phyloP scores from a whole-genome alignment of 2,329 filamentous ascomycete genomes.

The Hypoxylon sp. region DNA sequence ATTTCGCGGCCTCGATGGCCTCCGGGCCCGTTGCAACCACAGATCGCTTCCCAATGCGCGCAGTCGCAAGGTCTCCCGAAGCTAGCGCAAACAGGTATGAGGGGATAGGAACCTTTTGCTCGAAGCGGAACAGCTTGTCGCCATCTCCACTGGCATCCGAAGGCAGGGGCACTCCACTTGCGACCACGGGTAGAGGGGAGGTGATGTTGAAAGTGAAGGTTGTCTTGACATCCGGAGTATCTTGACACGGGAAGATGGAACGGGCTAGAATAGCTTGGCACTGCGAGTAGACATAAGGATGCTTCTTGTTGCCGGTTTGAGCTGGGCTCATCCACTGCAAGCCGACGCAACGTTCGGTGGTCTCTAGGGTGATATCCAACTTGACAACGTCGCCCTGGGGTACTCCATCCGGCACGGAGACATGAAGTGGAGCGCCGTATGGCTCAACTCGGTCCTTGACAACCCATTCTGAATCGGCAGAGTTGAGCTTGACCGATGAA shows the following conservation, averaged over 20 bases:
- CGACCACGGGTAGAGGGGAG: conserved; percentile 90
- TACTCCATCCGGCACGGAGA: conserved; percentile 71
- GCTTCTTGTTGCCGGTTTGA: conserved; percentile 95
- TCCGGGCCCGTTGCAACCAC: conserved; percentile 90
- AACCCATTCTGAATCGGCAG: conserved; percentile 75
- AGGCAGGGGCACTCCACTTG: conserved; percentile 79
- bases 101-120: conserved; percentile 93
- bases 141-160: conserved; percentile 63
- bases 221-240: conserved; percentile 98
- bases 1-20: conserved; percentile 85
- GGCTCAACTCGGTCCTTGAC: conserved; percentile 79
- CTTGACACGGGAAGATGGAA: conserved; percentile 95
- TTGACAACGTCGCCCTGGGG: conserved; percentile 67
- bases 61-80: conserved; percentile 85
- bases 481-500: conserved; percentile 77
- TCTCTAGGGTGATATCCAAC: conserved; percentile 78
- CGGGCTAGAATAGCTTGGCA: conserved; percentile 97
- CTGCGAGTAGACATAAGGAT: conserved; percentile 98
- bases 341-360: conserved; percentile 89
- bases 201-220: conserved; percentile 91
- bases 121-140: conserved; percentile 83
- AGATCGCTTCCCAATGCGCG: conserved; percentile 88
- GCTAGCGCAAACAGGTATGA: conserved; percentile 96
- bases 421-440: conserved; percentile 79
- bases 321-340: conserved; percentile 95